phyloP scores from a whole-genome alignment of 495 filamentous ascomycete species.

The Tuber borchii region DNA sequence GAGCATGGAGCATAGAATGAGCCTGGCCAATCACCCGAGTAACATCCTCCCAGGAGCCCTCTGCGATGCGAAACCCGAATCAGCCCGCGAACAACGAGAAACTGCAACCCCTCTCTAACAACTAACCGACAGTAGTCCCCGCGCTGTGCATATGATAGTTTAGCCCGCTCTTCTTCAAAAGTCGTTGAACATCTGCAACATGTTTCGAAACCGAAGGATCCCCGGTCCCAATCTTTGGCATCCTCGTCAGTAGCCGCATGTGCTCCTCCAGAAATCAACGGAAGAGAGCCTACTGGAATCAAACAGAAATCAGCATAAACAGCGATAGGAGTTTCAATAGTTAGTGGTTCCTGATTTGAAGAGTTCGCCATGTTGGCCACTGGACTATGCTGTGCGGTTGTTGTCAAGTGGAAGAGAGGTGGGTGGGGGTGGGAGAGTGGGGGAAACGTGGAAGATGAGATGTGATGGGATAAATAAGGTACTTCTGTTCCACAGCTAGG shows the following conservation, averaged over 20 bases:
- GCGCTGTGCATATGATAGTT: slow-evolving; percentile 84
- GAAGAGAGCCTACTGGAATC: slow-evolving; percentile 56
- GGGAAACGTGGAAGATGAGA: not conserved
- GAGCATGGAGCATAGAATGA: slow-evolving; percentile 73
- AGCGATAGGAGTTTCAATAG: slow-evolving; percentile 22
- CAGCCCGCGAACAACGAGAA: slow-evolving; percentile 12
- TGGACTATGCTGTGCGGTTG: not conserved
- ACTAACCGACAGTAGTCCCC: slow-evolving; percentile 82
- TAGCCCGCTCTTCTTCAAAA: slow-evolving; percentile 71
- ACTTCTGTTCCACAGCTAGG: not conserved
- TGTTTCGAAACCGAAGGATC: slow-evolving; percentile 77
- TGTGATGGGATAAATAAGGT: not conserved
- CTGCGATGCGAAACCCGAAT: slow-evolving; percentile 45
- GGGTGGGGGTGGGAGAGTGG: not conserved
- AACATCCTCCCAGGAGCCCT: slow-evolving; percentile 84
- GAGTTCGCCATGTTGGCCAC: not conserved
- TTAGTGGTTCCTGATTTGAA: not conserved
- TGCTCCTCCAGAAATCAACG: slow-evolving; percentile 3
- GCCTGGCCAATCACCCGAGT: slow-evolving; percentile 85
- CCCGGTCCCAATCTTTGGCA: slow-evolving; percentile 65
- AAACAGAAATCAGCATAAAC: slow-evolving; percentile 68
- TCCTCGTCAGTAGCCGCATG: slow-evolving; percentile 4
- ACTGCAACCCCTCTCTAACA: not conserved
- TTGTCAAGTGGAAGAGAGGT: not conserved
- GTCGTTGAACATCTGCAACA: slow-evolving; percentile 80